These are phyloP conservation scores for Rugonectria rugulosa DNA, from an alignment of 2,329 filamentous ascomycete species.

Conservation along the genomic window DNA sequence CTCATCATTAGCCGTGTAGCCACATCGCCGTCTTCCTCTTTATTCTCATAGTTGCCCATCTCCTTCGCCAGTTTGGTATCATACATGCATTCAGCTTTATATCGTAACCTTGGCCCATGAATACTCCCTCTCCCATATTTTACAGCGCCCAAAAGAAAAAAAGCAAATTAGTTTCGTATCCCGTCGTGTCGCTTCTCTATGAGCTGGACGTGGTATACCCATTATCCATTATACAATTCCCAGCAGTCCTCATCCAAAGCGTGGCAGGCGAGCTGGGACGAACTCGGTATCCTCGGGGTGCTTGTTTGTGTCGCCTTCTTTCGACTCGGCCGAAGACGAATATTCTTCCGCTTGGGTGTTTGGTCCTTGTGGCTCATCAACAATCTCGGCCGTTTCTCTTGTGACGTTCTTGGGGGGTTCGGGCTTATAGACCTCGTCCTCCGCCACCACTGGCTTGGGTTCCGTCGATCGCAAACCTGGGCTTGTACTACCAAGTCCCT, in stretches of 20 bases:
- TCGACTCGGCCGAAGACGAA: constrained; percentile 39
- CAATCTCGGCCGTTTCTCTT: constrained; percentile 21
- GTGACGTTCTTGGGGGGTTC: constrained; percentile 20
- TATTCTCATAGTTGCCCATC: constrained; percentile 2
- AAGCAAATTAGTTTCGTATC: constrained; percentile 11
- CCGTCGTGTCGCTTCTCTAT: background rate
- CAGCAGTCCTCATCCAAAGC: constrained; percentile 53
- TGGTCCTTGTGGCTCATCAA: constrained; percentile 1
- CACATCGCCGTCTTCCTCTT: background rate
- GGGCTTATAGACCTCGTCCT: constrained; percentile 42
- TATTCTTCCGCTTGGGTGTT: constrained; percentile 17
- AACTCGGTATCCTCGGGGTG: constrained; percentile 47
- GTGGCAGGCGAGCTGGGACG: constrained; percentile 66
- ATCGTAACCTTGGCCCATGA: constrained; percentile 16
- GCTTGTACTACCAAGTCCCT: constrained; percentile 50
- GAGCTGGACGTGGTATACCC: background rate
- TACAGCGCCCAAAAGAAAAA: constrained; percentile 26
- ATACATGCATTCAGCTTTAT: constrained; percentile 31
- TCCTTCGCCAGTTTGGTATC: constrained; percentile 36
- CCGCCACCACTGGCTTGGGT: constrained; percentile 40
- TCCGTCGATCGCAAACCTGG: constrained; percentile 25
- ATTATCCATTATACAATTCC: background rate
- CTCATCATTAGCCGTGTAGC: too few relatives aligned
- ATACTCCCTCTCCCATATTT: constrained; percentile 24
- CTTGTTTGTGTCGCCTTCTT: constrained; percentile 14